Evolutionary conservation across 2,329 filamentous ascomycete genomes (phyloP).

Genomic region (Xylaria sp.): DNA sequence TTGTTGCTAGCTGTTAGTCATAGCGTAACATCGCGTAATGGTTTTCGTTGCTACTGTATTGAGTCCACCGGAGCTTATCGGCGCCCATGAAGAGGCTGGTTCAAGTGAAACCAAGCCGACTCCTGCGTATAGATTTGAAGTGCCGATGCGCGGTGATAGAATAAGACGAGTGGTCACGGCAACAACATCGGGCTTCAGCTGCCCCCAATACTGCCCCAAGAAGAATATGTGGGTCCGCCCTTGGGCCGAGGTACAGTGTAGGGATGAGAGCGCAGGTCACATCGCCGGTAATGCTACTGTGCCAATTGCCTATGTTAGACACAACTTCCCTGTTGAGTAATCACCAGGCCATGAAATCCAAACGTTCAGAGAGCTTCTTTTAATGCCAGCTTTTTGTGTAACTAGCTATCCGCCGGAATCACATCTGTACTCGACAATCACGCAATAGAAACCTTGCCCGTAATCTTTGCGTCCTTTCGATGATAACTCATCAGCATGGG

Average conservation of each 20-base stretch:
- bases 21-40: background rate
- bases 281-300: background rate
- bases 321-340: conserved; percentile 18
- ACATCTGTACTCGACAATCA: background rate
- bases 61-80: too few species aligned
- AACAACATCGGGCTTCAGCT: background rate
- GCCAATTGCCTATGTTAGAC: background rate
- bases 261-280: background rate
- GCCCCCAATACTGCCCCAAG: background rate
- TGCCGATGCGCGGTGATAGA: background rate
- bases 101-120: background rate
- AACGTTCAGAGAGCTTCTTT: background rate
- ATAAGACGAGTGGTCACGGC: too few species aligned
- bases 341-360: background rate
- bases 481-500: conserved; percentile 58
- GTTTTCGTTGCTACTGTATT: background rate
- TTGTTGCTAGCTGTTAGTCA: background rate
- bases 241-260: background rate
- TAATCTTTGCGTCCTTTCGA: background rate
- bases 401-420: background rate
- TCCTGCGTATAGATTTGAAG: background rate
- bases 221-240: background rate
- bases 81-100: background rate
- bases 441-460: conserved; percentile 1
- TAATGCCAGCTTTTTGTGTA: background rate